These are phyloP conservation scores for Talaromyces trachyspermus DNA, from an alignment of 495 filamentous ascomycete genomes.

Conservation along the genomic window DNA sequence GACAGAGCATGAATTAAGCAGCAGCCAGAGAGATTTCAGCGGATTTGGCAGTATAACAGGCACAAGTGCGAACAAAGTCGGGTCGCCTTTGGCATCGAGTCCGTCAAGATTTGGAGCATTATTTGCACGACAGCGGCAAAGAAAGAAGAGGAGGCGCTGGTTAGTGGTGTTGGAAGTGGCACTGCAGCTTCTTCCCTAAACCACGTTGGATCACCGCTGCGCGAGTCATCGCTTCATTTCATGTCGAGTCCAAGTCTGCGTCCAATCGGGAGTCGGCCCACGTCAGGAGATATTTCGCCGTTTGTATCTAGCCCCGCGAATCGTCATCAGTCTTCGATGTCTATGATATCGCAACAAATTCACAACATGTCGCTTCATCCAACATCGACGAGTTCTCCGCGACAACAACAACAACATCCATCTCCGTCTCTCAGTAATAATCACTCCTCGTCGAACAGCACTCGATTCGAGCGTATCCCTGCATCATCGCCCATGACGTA, in stretches of 20 bases:
- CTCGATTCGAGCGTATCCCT: constrained; percentile 30
- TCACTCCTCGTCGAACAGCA: neutral
- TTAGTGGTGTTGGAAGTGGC: no score
- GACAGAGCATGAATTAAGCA: constrained; percentile 55
- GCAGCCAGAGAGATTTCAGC: constrained; percentile 51
- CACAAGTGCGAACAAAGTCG: constrained; percentile 62
- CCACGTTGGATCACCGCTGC: constrained; percentile 88
- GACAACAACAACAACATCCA: constrained; percentile 22
- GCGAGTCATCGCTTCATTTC: constrained; percentile 63
- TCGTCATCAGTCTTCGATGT: constrained; percentile 52
- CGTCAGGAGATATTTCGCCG: constrained; percentile 51
- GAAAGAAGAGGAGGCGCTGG: constrained; percentile 61
- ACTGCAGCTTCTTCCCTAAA: constrained; percentile 54
- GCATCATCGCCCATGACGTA: constrained; percentile 35
- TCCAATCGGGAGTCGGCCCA: constrained; percentile 41
- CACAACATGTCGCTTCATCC: constrained; percentile 41
- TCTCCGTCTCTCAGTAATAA: no score
- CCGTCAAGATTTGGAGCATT: constrained; percentile 82
- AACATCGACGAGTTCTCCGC: constrained; percentile 21
- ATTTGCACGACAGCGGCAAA: constrained; percentile 67
- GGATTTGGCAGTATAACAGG: constrained; percentile 50
- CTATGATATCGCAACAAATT: constrained; percentile 65
- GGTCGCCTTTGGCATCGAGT: constrained; percentile 71
- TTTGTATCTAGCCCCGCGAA: constrained; percentile 57
- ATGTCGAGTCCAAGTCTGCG: constrained; percentile 59